Percentiles rank a stretch among this genome's conserved stretches.
Evolutionary conservation across 345 rosid genomes (phyloP).

Genomic region (Triadica sebifera): DNA sequence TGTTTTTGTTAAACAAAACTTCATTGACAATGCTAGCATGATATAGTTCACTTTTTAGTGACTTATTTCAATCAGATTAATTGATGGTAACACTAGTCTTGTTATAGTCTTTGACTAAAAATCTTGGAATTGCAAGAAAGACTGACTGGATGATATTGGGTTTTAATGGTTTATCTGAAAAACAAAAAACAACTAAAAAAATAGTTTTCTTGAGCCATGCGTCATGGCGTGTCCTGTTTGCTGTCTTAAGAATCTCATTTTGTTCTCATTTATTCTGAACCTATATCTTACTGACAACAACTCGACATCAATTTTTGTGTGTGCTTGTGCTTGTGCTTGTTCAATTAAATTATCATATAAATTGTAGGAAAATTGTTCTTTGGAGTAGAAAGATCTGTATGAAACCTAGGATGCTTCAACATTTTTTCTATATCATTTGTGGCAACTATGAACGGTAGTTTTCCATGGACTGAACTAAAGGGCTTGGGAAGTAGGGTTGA

Average conservation of each 20-base stretch:
- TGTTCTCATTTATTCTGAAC: background rate
- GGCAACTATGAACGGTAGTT: too few species aligned
- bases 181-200: background rate
- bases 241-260: background rate
- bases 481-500: background rate
- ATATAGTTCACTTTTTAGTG: background rate
- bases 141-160: background rate
- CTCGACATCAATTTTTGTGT: background rate
- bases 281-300: background rate
- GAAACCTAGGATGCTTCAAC: too few species aligned
- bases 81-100: background rate
- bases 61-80: background rate
- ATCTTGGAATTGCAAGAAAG: background rate
- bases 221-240: background rate
- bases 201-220: background rate
- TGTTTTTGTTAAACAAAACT: background rate
- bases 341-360: background rate
- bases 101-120: background rate
- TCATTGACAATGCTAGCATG: background rate
- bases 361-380: too few species aligned
- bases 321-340: background rate
- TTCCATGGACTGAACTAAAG: background rate
- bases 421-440: too few species aligned
- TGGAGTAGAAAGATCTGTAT: too few species aligned
- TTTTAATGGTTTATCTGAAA: background rate